These are phyloP conservation scores for Candida insectalens DNA, from an alignment of 805 yeast species.

Conservation along the genomic window DNA sequence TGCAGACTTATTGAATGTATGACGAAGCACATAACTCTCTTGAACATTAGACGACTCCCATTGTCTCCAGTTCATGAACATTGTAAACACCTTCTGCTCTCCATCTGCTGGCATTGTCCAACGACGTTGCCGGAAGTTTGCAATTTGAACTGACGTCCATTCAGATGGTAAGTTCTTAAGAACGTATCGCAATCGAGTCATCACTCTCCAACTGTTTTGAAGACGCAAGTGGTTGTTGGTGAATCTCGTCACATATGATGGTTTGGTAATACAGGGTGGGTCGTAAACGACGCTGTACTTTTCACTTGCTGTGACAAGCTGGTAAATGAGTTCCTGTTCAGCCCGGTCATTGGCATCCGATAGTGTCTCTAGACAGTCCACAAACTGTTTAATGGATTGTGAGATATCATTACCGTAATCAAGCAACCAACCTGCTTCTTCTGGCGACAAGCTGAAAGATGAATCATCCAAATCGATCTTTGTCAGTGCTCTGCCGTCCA, in stretches of 20 bases:
- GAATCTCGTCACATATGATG: conserved; percentile 71
- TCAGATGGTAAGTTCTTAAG: conserved; percentile 43
- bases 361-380: too few relatives aligned
- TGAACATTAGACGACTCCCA: conserved; percentile 76
- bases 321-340: conserved; percentile 31
- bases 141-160: conserved; percentile 33
- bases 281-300: conserved; percentile 57
- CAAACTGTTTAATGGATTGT: too few relatives aligned
- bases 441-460: conserved; percentile 12
- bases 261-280: conserved; percentile 83
- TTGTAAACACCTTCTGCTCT: conserved; percentile 39
- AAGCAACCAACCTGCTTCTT: conserved; percentile 12
- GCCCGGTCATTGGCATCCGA: conserved; percentile 11
- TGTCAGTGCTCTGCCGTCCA: neutral
- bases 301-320: conserved; percentile 29
- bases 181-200: conserved; percentile 72
- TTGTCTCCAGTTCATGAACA: conserved; percentile 74
- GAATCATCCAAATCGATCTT: conserved; percentile 11
- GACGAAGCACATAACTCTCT: conserved; percentile 47
- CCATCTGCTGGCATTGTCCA: conserved; percentile 46
- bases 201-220: conserved; percentile 80
- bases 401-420: conserved; percentile 6
- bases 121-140: conserved; percentile 19
- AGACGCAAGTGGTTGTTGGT: conserved; percentile 66
- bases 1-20: too few relatives aligned